These are phyloP conservation scores for Harringtonia aguacate DNA, from an alignment of 2,329 filamentous ascomycete genomes.

Conservation along the genomic window DNA sequence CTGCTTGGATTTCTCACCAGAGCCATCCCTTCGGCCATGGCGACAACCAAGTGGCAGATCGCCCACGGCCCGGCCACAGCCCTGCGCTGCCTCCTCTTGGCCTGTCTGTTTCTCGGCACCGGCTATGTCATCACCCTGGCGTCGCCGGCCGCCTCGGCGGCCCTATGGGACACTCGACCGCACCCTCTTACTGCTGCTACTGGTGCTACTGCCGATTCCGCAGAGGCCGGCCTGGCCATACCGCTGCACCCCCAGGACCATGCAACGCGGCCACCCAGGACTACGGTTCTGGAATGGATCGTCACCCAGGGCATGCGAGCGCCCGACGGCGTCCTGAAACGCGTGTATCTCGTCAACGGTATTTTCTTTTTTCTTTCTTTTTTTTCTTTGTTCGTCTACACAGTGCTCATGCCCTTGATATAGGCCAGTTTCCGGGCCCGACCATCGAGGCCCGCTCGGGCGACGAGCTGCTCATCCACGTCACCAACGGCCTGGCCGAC, in stretches of 20 bases:
- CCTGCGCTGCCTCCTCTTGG: too few species aligned
- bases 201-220: background rate
- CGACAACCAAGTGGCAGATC: too few species aligned
- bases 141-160: too few species aligned
- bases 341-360: constrained; percentile 2
- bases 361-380: too few species aligned
- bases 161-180: too few species aligned
- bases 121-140: too few species aligned
- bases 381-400: background rate
- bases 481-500: constrained; percentile 26
- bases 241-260: background rate
- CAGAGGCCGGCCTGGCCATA: background rate
- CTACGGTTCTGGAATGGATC: background rate
- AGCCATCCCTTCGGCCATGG: too few species aligned
- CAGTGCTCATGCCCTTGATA: too few species aligned
- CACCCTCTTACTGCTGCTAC: too few species aligned
- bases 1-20: too few species aligned
- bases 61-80: too few species aligned
- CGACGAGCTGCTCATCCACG: constrained; percentile 29
- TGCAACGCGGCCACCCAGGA: background rate
- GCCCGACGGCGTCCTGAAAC: constrained; percentile 1
- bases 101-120: too few species aligned
- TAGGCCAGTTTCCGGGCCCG: constrained; percentile 30
- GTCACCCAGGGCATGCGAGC: background rate
- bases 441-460: constrained; percentile 34